Conservation (phyloP, 371 early-diverging fungal genomes). For the Mortierella sp. region DNA sequence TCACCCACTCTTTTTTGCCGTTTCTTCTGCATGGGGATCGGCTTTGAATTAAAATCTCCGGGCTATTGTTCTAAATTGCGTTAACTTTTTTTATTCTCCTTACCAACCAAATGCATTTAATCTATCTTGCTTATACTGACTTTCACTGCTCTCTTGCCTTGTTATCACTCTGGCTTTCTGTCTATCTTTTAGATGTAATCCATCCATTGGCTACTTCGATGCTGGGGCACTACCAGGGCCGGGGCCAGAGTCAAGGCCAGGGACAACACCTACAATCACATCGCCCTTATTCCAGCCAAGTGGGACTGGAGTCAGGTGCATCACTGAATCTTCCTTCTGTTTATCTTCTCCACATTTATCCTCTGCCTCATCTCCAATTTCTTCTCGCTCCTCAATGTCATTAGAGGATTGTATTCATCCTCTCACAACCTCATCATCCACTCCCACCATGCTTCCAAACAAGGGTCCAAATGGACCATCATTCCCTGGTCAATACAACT, state of each 20-base stretch:
- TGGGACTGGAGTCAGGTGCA: neutral
- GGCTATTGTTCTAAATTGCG: neutral
- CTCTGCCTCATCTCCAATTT: neutral
- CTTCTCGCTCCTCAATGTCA: conserved; percentile 12
- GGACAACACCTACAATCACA: neutral
- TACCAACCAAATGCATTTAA: conserved; percentile 1
- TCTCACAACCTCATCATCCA: neutral
- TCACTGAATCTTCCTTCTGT: conserved; percentile 1
- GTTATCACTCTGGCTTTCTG: neutral
- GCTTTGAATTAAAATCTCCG: neutral
- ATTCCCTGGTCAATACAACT: neutral
- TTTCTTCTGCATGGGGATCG: neutral
- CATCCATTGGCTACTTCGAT: neutral
- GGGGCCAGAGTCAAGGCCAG: conserved; percentile 2
- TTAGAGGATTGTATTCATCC: conserved; percentile 1
- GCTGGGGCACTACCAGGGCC: conserved; percentile 5
- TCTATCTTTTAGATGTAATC: conserved; percentile 12
- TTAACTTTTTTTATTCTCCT: conserved; percentile 3
- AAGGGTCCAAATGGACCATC: neutral
- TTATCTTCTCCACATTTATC: conserved; percentile 5
- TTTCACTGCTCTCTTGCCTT: neutral
- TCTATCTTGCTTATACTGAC: neutral
- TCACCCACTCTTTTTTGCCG: neutral
- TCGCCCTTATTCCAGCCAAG: neutral
- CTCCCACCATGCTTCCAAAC: conserved; percentile 1